These are phyloP conservation scores for Corynascus novoguineensis DNA, from an alignment of 495 filamentous ascomycete species.

Conservation along the genomic window DNA sequence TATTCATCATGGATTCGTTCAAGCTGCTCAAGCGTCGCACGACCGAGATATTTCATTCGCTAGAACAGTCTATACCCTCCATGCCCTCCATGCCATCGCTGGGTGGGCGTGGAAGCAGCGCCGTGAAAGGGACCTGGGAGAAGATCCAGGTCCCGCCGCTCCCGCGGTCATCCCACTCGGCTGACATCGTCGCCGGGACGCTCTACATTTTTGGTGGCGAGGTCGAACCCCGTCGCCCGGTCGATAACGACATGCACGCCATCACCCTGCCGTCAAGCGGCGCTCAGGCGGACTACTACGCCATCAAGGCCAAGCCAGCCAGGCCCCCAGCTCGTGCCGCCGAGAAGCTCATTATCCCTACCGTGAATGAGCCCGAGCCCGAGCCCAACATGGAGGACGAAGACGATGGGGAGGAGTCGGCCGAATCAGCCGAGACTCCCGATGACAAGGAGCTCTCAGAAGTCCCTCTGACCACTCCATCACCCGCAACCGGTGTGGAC, in stretches of 20 bases:
- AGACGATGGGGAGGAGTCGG: conserved; percentile 32
- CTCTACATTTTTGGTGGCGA: conserved; percentile 69
- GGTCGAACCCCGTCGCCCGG: conserved; percentile 42
- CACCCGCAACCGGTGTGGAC: conserved; percentile 5
- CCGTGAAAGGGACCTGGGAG: conserved; percentile 55
- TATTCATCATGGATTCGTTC: conserved; percentile 38
- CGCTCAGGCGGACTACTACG: conserved; percentile 52
- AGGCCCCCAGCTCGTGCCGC: neutral
- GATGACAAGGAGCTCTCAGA: conserved; percentile 11
- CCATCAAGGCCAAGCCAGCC: conserved; percentile 41
- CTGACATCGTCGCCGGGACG: conserved; percentile 59
- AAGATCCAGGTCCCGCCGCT: conserved; percentile 50
- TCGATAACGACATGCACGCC: conserved; percentile 66
- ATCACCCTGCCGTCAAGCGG: conserved; percentile 53
- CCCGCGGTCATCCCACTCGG: conserved; percentile 62
- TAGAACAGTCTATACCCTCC: conserved; percentile 31
- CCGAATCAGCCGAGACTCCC: conserved; percentile 6
- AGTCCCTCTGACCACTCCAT: conserved; percentile 5
- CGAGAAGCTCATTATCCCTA: neutral
- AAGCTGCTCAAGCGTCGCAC: conserved; percentile 41
- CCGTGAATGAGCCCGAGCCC: neutral
- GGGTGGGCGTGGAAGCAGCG: conserved; percentile 13
- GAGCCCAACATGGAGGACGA: conserved; percentile 36
- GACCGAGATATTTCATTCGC: conserved; percentile 37
- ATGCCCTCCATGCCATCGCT: conserved; percentile 16